Evolutionary conservation across 2,329 filamentous ascomycete species (phyloP), one percentile per base, ranked within the genome.

Genomic region (Leptographium flavum): DNA sequence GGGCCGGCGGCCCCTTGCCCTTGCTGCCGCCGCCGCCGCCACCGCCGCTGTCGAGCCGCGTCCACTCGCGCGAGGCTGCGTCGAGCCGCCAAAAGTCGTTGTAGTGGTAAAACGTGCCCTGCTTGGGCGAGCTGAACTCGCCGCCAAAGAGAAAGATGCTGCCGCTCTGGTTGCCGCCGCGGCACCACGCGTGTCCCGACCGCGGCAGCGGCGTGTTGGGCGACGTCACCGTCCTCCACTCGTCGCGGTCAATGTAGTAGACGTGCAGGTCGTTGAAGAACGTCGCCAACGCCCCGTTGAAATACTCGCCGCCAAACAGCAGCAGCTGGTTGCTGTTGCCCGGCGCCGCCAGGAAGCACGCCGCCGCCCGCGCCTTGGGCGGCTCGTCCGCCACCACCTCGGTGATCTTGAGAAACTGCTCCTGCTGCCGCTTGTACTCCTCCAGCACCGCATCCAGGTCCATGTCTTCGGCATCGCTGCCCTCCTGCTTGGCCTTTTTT

Each of bases 31-130:
- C 33, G 7, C 17, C 9, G 7, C n/a, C n/a, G n/a, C 35, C 35
- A 3, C n/a, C n/a, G 19, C 17, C 8, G 19, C 17, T 73, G 61
- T 98, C 92, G 30, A 98, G 70, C 49, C 88, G 83, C 46, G 79
- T 84, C 92, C 92, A 98, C 66, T 98, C 92, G 55, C 87, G 74
- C 8, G 76, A 80, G 9, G 73, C 74, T 1, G 90, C 83, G 58
- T 96, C 88, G 37, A 96, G 73, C 42, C 83, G 74, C 90, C 92
- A 98, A 61, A 98, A 96, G 65, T 96, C 92, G 57, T 94, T 94
- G 67, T 98, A 98, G 63, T 98, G 92, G 62, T 98, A 95, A 58
- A 98, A 98, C 0, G 90, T 96, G 4, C 92, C 92, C 63, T 96
- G 92, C 60, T 95, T 96, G 2, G 92, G 92, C 25, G 83, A 90